Conservation (phyloP, 495 filamentous ascomycete species). For the Chaetomidium leptoderma region DNA sequence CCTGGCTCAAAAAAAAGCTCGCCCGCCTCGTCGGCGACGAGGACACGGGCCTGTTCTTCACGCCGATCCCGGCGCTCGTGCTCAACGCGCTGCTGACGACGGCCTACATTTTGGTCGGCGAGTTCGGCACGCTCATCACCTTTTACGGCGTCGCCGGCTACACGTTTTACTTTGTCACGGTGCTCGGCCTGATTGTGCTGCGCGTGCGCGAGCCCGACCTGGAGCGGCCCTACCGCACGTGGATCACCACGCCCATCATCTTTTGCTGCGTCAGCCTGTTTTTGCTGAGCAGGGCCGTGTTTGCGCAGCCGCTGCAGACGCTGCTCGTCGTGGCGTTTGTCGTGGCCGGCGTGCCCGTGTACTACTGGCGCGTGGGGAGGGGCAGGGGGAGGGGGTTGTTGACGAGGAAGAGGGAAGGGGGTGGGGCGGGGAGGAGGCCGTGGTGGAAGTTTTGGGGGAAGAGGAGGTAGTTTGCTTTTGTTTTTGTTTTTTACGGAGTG, state of each 20-base stretch:
- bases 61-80: conserved; percentile 82
- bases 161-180: conserved; percentile 93
- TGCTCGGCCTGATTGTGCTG: conserved; percentile 86
- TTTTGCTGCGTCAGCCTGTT: conserved; percentile 98
- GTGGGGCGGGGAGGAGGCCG: conserved; percentile 19
- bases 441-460: conserved; percentile 48
- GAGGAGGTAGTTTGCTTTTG: conserved; percentile 27
- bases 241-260: conserved; percentile 94
- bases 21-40: conserved; percentile 57
- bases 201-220: conserved; percentile 82
- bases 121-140: conserved; percentile 85
- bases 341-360: conserved; percentile 76
- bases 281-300: conserved; percentile 77
- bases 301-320: conserved; percentile 86
- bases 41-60: conserved; percentile 66
- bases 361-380: conserved; percentile 77
- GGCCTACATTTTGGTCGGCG: conserved; percentile 76
- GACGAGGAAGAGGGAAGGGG: conserved; percentile 39
- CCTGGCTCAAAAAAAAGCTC: conserved; percentile 55
- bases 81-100: conserved; percentile 71
- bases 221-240: conserved; percentile 86
- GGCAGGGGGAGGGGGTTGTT: conserved; percentile 44
- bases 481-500: no score
- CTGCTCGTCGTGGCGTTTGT: conserved; percentile 81
- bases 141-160: conserved; percentile 98